Evolutionary conservation across 371 early-diverging fungal genomes (phyloP), one percentile per base, ranked within the genome.

Genomic region (Rhizomucor miehei): DNA sequence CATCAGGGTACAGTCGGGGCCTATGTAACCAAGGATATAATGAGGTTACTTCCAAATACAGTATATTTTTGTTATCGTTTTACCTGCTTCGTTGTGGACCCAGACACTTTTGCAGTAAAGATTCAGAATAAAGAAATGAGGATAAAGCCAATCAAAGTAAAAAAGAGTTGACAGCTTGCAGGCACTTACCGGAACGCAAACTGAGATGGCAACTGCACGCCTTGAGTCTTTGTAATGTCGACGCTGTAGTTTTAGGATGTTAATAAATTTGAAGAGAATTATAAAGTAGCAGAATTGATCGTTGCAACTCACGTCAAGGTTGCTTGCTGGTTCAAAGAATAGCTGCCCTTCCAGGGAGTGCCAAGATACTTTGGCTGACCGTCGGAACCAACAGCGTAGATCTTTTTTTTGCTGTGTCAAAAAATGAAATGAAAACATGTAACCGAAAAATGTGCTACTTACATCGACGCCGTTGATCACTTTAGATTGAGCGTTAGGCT

Each of bases 1-100:
- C 49, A 48, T 47, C 52, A 63, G 45, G 12, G 59, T 59, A 44
- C 64, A 63, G 52, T 63, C 64, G 21, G 59, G 64, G 38, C 56
- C 60, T 59, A 45, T 6, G 20, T n/a, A 20, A 19, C 3, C 0
- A 13, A 24, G 25, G 10, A 36, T 19, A 10, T 17, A 12, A 13
- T 3, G 39, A 48, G 21, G 11, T 2, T 2, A 1, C 13, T 44
- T 44, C 37, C 21, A 29, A 6, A 21, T 10, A 44, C 23, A 21
- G 44, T 3, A 44, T 44, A 44, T 23, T 44, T 17, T 46, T 3
- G 3, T 29, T 8, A 29, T 29, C 8, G 8, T 29, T 29, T 29
- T 48, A 54, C 60, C 56, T 29, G 51, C 52, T 19, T 24, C 14
- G 56, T 61, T 61, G 49, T 61, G 62, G 43, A 61, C 62, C 62